Evolutionary conservation across 2,329 filamentous ascomycete species (phyloP).

Genomic region (Cercospora zeae-maydis): DNA sequence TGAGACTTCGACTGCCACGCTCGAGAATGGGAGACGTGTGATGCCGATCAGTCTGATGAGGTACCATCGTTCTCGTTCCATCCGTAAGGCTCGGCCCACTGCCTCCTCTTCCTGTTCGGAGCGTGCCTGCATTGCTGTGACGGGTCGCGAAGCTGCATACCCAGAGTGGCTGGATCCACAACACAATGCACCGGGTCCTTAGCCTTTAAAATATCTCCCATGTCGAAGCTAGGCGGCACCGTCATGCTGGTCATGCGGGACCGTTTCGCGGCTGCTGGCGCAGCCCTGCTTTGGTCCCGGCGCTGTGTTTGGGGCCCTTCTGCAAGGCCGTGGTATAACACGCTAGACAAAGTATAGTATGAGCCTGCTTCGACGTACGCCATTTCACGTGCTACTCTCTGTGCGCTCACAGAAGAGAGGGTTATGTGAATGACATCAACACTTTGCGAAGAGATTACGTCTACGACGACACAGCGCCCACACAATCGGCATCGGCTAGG

Average conservation of each 20-base stretch:
- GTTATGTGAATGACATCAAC: not conserved
- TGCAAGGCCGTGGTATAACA: constrained; percentile 14
- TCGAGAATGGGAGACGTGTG: not conserved
- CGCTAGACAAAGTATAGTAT: constrained; percentile 14
- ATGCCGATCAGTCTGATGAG: constrained; percentile 2
- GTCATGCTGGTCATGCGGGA: constrained; percentile 21
- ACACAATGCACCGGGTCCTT: constrained; percentile 18
- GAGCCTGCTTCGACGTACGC: not conserved
- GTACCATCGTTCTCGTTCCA: not conserved
- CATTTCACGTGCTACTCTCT: not conserved
- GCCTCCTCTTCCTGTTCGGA: constrained; percentile 9
- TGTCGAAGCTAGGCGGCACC: constrained; percentile 20
- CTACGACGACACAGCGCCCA: not conserved
- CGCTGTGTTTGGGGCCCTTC: constrained; percentile 13
- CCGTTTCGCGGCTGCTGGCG: constrained; percentile 18
- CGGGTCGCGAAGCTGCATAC: constrained; percentile 12
- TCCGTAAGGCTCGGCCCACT: constrained; percentile 4
- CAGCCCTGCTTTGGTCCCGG: constrained; percentile 16
- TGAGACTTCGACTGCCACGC: constrained; percentile 14
- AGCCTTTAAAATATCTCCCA: constrained; percentile 18
- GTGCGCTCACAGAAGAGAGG: not conserved
- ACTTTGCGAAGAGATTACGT: not conserved
- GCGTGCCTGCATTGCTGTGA: constrained; percentile 13
- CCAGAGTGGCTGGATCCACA: constrained; percentile 19
- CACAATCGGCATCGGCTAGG: not conserved